Base-by-base conservation (phyloP, 768 basidiomycete genomes). In the Phanerodontia chrysosporium region DNA sequence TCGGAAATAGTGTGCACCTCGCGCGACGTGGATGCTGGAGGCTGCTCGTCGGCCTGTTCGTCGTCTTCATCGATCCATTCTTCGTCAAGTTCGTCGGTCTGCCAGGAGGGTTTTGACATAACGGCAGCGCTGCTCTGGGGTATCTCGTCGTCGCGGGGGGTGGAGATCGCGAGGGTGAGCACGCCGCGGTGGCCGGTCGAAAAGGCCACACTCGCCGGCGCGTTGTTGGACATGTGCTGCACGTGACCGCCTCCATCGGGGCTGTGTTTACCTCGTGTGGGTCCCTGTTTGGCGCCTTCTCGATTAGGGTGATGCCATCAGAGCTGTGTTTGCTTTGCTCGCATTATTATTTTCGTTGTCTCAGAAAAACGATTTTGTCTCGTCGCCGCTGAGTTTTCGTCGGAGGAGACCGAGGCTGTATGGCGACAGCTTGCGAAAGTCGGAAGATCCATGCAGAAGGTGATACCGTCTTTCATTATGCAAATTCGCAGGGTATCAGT, bases 1-100 rank as follows among this genome's bases (percentile, higher is more conserved):
- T 71, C 62, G 32, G 69, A 66, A 64, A 63, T 62, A 51, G 64
- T 59, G 35, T 62, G 67, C 51, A 62, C 60, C 48, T 55, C 53
- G 36, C 51, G 32, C 22, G 51, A 59, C 45, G 53, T 36, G 45
- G 42, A 39, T 46, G 56, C 14, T 36, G 56, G 58, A 70, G 73
- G 69, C 57, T 53, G 58, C 51, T 74, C 72, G 61, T 74, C 70
- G 58, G 69, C 73, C 45, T 67, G 68, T 48, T 73, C 72, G 51
- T 75, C 74, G 2, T 74, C 75, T 24, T 78, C 76, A 21, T 80
- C 79, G 59, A 90, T 78, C 94, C 94, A 97, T 76, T 95, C 94
- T 65, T 95, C 93, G 59, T 85, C 87, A 7, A 97, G 83, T 69
- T 95, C 94, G 55, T 91, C 90, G 0, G 92, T 92, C 70, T 90